Evolutionary conservation across 768 basidiomycete species (phyloP), one percentile per base, ranked within the genome.

Genomic region (Suillus cothurnatus): DNA sequence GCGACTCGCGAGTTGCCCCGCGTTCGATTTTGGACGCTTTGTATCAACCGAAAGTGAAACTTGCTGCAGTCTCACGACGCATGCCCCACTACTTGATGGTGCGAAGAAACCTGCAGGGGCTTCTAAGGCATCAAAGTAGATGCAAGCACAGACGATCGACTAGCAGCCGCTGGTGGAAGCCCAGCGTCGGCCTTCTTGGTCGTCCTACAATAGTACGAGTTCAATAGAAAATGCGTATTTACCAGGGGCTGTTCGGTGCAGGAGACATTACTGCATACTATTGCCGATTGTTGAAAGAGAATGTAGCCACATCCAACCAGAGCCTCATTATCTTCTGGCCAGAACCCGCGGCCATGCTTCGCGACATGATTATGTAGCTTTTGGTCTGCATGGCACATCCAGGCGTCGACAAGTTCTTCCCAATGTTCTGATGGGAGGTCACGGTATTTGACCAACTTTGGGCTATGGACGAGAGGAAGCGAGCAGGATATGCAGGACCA

Each of bases 381-480:
- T 79, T 97, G 95, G 71, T 97, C 95, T 11, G 88, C 76, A 76
- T 98, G 97, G 71, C 97, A 99, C 92, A 99, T 95, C 97, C 97
- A 99, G 8, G 95, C 91, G 67, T 98, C 97, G 23, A 99, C 87
- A 19, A 99, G 88, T 75, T 99, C 97, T 67, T 94, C 91, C 97
- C 97, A 99, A 71, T 99, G 91, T 73, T 98, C 96, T 5, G 93
- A 95, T 4, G 97, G 97, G 15, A 99, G 81, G 73, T 97, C 95
- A 45, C 89, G 86, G 76, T 92, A 99, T 53, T 77, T 79, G 31
- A 65, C 67, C 23, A 86, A 74, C 49, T 77, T 79, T 6, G 85
- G 76, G 0, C 83, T 78, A 43, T 89, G 83, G 15, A 84, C 74
- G 39, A 97, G 78, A 14, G 91, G 89, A 12, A 93, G 80, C 4